Evolutionary conservation across 1,284 basidiomycete genomes (phyloP), one percentile per base, ranked within the genome.

Genomic region (Irpex sp.): DNA sequence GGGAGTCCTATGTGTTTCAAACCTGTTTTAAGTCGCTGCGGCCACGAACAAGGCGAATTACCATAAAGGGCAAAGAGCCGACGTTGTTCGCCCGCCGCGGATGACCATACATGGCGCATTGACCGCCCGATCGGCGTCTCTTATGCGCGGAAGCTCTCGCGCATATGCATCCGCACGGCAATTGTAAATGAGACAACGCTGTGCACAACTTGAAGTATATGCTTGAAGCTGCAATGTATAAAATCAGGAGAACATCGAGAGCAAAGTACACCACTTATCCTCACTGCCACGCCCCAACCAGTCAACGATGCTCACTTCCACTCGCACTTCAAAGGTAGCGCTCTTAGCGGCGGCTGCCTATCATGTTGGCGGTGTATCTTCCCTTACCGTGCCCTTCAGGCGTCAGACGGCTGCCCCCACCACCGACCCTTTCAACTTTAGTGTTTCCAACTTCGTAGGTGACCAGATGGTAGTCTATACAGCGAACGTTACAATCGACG

Each of bases 401-500:
- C 47, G 47, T 16, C 47, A 49, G 18, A 9, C 19, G 47, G 14
- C 18, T 21, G 18, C 14, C 47, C 10, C 47, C 8, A 14, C n/a
- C 18, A 49, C 47, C 14, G 47, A 49, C 18, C 59, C 59, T 19
- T 61, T 56, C 56, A 53, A 39, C 23, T 63, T 60, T 47, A 49
- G 53, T 35, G 59, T 58, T 28, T 56, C 60, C 37, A 49, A 63
- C 36, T 52, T 59, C n/a, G 35, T n/a, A 14, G 61, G 61, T 3
- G 58, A 62, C 48, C 36, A 21, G 8, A 5, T 54, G 33, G 54
- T 63, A 36, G 56, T 63, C 12, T 63, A 63, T 23, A 58, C 59
- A 14, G 62, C 59, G 3, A 63, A 60, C 51, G 36, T 63, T 12
- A 58, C 57, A 16, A n/a, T 63, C 21, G 62, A 54, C 37, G 62